A percentile compares a stretch with the other conserved stretches of the same genome.
phyloP scores from a whole-genome alignment of 495 filamentous ascomycete genomes.

The Friedmanniomyces simplex region DNA sequence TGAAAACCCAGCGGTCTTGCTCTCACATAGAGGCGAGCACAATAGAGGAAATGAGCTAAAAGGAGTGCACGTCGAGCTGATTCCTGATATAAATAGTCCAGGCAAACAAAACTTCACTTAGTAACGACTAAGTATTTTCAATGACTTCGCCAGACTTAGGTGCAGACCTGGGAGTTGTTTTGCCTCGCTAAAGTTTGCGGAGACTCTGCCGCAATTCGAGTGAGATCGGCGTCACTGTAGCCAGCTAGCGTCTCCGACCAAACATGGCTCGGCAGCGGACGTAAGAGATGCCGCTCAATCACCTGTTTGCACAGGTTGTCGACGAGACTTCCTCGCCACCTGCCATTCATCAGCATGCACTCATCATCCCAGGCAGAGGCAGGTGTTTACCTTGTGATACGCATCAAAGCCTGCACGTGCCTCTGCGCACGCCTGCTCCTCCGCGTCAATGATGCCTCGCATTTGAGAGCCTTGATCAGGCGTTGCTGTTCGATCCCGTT shows the following conservation, averaged over 20 bases:
- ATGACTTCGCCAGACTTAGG: background rate
- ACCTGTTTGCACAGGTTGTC: background rate
- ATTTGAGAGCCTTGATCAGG: too few relatives aligned
- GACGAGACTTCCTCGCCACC: constrained; percentile 24
- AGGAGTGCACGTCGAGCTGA: too few relatives aligned
- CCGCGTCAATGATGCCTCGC: too few relatives aligned
- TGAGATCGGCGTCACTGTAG: constrained; percentile 1
- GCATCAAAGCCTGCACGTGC: too few relatives aligned
- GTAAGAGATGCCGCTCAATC: constrained; percentile 8
- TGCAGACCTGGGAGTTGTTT: background rate
- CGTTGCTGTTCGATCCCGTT: too few relatives aligned
- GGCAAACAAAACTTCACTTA: too few relatives aligned
- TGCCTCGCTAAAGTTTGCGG: background rate
- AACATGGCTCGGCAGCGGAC: constrained; percentile 1
- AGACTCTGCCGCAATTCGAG: constrained; percentile 2
- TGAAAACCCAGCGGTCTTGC: too few relatives aligned
- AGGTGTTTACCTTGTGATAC: too few relatives aligned
- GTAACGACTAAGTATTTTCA: background rate
- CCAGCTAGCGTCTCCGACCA: constrained; percentile 5
- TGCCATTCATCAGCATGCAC: constrained; percentile 8
- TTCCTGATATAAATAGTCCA: too few relatives aligned
- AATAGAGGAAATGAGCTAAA: too few relatives aligned
- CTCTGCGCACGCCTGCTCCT: too few relatives aligned
- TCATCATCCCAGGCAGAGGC: background rate
- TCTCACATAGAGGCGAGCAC: too few relatives aligned